Percentiles rank a stretch among this genome's conserved stretches.
Evolutionary conservation across 2,329 filamentous ascomycete species (phyloP).

Genomic region (Xylaria sp.): DNA sequence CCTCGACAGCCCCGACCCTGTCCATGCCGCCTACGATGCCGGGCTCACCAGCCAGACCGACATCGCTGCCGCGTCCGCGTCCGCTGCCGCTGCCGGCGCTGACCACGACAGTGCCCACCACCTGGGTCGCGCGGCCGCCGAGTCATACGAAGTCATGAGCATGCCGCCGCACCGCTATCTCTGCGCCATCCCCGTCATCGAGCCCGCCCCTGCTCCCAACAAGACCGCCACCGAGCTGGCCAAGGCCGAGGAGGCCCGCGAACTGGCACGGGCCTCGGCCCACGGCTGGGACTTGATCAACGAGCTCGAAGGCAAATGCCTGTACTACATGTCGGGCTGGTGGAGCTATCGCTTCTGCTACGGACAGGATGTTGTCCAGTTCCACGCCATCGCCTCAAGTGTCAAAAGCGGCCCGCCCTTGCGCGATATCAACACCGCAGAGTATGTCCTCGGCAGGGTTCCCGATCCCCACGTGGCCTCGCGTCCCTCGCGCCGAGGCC

Average conservation of each 20-base stretch:
- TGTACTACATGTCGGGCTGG: constrained; percentile 87
- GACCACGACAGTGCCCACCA: constrained; percentile 43
- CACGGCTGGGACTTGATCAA: constrained; percentile 84
- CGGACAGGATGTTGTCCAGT: constrained; percentile 86
- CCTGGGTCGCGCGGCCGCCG: constrained; percentile 49
- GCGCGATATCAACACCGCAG: constrained; percentile 78
- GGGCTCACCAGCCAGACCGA: constrained; percentile 49
- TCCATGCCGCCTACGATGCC: constrained; percentile 52
- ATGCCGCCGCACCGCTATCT: constrained; percentile 78
- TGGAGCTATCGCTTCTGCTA: constrained; percentile 98
- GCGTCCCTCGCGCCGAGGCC: constrained; percentile 43
- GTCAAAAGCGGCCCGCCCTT: constrained; percentile 78
- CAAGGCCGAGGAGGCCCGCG: constrained; percentile 80
- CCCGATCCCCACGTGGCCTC: constrained; percentile 43
- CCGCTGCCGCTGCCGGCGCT: constrained; percentile 44
- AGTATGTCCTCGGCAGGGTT: constrained; percentile 80
- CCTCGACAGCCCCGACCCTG: constrained; percentile 61
- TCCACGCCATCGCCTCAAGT: constrained; percentile 79
- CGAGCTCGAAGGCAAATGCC: constrained; percentile 80
- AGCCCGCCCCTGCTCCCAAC: constrained; percentile 66
- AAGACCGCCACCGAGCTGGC: constrained; percentile 74
- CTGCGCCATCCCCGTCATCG: constrained; percentile 83
- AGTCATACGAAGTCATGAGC: constrained; percentile 79
- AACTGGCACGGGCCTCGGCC: constrained; percentile 79
- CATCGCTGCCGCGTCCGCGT: constrained; percentile 33